Base-by-base conservation (phyloP, 2,329 filamentous ascomycete genomes). In the Cryphonectria carpinicola region DNA sequence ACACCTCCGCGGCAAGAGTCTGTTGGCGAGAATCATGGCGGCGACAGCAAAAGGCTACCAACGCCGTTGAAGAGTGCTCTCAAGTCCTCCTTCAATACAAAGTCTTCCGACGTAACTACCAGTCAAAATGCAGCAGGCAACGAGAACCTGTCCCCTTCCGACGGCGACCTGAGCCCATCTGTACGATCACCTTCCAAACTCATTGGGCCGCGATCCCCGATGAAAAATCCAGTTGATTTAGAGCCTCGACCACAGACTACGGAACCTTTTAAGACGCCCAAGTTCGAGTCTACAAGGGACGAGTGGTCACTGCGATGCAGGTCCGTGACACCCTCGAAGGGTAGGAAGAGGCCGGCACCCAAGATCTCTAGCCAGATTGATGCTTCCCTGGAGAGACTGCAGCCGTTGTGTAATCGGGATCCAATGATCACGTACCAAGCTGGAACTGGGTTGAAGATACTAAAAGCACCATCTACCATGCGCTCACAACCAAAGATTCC, bases 381-480 rank as follows among this genome's bases (percentile, higher is more conserved):
- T 46, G 58, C 7, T 6, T 32, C 49, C 52, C 64, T 66, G 10
- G 66, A 63, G 22, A 69, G 62, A 52, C 63, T 52, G 32, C 65
- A 64, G 35, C 56, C 58, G 10, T 63, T 64, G 19, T 52, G 63
- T 41, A 52, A 71, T 58, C 28, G 60, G 25, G 66, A 72, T 17
- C 60, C 56, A 22, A 61, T 61, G 63, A 37, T 62, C n/a, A 49
- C 63, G 10, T 71, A 69, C 52, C 22, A 67, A 41, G 56, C 62
- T 39, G 58, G 67, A 19, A 63, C 56, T 32, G 69, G 71, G 13
- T 17, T 67, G 4, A 72, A 69, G 43, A 66, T 72, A 35, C n/a
- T 72, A 43, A 71, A 46, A 54, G 71, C 69, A n/a, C 61, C 69
- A 32, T 72, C 71, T 8, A 72, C 71, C 32, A 66, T 72, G 56